These are phyloP conservation scores for Calonectria multiphialidica DNA, from an alignment of 2,329 filamentous ascomycete species.

Conservation along the genomic window DNA sequence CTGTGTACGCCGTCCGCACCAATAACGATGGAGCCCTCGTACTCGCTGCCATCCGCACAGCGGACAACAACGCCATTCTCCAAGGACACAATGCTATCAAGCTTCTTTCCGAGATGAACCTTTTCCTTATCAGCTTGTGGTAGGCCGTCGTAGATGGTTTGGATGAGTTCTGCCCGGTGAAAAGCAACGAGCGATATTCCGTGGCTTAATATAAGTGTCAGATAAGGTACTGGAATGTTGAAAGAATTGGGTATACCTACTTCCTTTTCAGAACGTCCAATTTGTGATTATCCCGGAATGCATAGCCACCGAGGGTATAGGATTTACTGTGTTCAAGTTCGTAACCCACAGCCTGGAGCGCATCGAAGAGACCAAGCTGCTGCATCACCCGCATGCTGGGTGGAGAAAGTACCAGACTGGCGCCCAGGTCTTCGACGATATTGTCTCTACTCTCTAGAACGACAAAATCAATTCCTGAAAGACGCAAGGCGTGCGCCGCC, in stretches of 20 bases:
- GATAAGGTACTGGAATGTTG: not conserved
- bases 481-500: not conserved
- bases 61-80: constrained; percentile 17
- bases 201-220: constrained; percentile 25
- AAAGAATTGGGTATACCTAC: no score
- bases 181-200: constrained; percentile 34
- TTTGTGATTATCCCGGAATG: no score
- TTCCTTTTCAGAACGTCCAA: no score
- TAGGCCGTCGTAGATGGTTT: constrained; percentile 25
- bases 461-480: not conserved
- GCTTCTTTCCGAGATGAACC: constrained; percentile 25
- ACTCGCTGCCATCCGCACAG: constrained; percentile 26
- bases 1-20: no score
- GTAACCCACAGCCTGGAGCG: not conserved
- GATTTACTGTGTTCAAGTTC: no score
- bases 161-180: constrained; percentile 26
- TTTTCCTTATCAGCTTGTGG: constrained; percentile 8
- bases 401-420: not conserved
- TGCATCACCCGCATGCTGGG: not conserved
- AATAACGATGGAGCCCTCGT: constrained; percentile 29
- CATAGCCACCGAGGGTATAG: no score
- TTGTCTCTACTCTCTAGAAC: not conserved
- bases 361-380: not conserved
- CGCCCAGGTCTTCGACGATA: not conserved
- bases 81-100: not conserved